phyloP scores from a whole-genome alignment of 2,329 filamentous ascomycete species.

The Fonsecaea monophora region DNA sequence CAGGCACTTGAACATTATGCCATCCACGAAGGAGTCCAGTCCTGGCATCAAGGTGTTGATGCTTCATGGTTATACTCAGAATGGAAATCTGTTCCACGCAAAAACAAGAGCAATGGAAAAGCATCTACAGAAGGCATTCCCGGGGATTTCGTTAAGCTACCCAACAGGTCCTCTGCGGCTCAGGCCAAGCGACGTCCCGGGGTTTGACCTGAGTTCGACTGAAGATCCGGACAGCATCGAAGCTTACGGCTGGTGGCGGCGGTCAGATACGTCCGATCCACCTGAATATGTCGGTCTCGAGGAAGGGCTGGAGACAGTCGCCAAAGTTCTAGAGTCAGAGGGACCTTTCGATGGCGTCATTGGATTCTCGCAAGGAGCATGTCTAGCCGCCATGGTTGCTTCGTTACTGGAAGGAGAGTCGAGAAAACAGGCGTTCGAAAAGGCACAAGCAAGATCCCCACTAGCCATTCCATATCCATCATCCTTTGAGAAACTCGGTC shows the following conservation, averaged over 20 bases:
- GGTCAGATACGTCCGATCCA: slow-evolving; percentile 65
- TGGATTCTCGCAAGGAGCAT: slow-evolving; percentile 83
- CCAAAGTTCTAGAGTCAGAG: slow-evolving; percentile 65
- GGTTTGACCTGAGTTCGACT: slow-evolving; percentile 60
- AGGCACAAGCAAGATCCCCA: slow-evolving; percentile 34
- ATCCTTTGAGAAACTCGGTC: slow-evolving; percentile 54
- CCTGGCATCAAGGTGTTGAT: slow-evolving; percentile 70
- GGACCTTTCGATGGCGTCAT: slow-evolving; percentile 78
- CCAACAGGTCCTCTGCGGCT: slow-evolving; percentile 73
- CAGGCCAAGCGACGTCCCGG: slow-evolving; percentile 70
- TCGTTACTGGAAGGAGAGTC: slow-evolving; percentile 68
- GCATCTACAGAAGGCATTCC: slow-evolving; percentile 75
- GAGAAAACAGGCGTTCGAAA: slow-evolving; percentile 49
- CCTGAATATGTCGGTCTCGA: slow-evolving; percentile 72
- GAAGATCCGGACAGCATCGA: slow-evolving; percentile 63
- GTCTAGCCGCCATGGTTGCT: slow-evolving; percentile 74
- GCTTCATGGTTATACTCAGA: slow-evolving; percentile 91
- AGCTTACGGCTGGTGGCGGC: slow-evolving; percentile 83
- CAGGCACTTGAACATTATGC: slow-evolving; percentile 29
- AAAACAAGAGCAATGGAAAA: slow-evolving; percentile 91
- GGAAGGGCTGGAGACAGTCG: slow-evolving; percentile 70
- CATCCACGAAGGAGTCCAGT: slow-evolving; percentile 24
- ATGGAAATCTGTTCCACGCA: slow-evolving; percentile 79
- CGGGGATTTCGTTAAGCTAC: slow-evolving; percentile 67
- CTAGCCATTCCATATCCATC: slow-evolving; percentile 58